These are phyloP conservation scores for Phallus indusiatus DNA, from an alignment of 768 basidiomycete genomes.

Conservation along the genomic window DNA sequence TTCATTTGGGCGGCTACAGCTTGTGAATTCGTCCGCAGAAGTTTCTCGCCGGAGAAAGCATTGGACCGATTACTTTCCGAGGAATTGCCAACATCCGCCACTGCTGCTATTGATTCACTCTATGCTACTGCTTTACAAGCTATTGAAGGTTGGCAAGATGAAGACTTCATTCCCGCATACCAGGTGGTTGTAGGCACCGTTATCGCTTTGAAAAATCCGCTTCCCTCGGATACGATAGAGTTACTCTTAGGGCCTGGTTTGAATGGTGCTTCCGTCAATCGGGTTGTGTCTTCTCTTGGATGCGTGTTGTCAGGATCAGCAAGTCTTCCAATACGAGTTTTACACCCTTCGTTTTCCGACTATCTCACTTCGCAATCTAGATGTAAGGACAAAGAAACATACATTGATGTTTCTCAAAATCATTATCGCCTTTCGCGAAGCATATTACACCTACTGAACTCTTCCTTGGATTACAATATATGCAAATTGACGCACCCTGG, in stretches of 20 bases:
- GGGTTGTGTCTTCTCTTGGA: not conserved
- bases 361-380: not conserved
- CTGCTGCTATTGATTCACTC: not conserved
- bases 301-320: not conserved
- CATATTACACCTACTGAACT: not conserved
- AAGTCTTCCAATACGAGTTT: not conserved
- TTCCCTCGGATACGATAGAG: not conserved
- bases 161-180: not conserved
- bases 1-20: conserved; percentile 21
- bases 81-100: not conserved
- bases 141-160: not conserved
- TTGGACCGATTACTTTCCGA: not conserved
- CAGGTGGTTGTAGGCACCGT: not conserved
- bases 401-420: not conserved
- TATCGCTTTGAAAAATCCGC: not conserved
- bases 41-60: not conserved
- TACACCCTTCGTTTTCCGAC: not conserved
- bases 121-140: not conserved
- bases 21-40: conserved; percentile 8
- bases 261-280: not conserved
- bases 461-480: not conserved
- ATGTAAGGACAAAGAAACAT: not conserved
- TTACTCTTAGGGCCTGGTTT: not conserved
- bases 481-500: not conserved
- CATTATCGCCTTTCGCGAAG: not conserved